Evolutionary conservation across 768 basidiomycete genomes (phyloP), one percentile per base, ranked within the genome.

Genomic region (Podaxis sp.): DNA sequence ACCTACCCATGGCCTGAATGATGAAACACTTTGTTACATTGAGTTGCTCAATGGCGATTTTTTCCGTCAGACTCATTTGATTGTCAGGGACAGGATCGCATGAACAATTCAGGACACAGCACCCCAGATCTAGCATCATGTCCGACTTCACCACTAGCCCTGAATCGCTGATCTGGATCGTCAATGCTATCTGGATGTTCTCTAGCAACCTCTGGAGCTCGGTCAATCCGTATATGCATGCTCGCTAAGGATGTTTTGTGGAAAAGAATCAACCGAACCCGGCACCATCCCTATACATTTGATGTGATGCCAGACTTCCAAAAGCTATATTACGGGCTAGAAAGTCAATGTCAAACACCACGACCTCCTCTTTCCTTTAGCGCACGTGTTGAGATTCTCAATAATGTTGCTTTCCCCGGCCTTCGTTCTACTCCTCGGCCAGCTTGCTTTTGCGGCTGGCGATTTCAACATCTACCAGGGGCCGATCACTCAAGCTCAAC

Each of bases 351-450:
- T 14, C 18, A 36, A 10, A 28, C 35, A 36, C 32, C 28, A 47
- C 38, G 44, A 44, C 7, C 44, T 11, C 14, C n/a, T 28, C 21
- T 23, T 21, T 10, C 18, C 46, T 57, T 21, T 28, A 21, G 32
- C 44, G 2, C 46, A 0, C 35, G 5, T 13, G 1, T 14, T 46
- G 52, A 50, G 40, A 40, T n/a, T 32, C 36, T 18, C 27, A 23
- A 54, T 44, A 23, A 62, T 62, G 62, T 38, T 52, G 21, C 36
- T 59, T 18, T 14, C 57, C 36, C 37, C 51, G 14, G 25, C 51
- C 21, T 54, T 63, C 25, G 50, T 37, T 14, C 37, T 63, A 5
- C 58, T 63, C 35, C 58, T 55, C 40, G 42, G 58, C 9, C 53
- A 44, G 16, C 51, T 63, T 5, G 40, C 47, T 18, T 46, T 57